These are phyloP conservation scores for Phaeoacremonium minimum DNA, from an alignment of 2,329 filamentous ascomycete species.

Conservation along the genomic window DNA sequence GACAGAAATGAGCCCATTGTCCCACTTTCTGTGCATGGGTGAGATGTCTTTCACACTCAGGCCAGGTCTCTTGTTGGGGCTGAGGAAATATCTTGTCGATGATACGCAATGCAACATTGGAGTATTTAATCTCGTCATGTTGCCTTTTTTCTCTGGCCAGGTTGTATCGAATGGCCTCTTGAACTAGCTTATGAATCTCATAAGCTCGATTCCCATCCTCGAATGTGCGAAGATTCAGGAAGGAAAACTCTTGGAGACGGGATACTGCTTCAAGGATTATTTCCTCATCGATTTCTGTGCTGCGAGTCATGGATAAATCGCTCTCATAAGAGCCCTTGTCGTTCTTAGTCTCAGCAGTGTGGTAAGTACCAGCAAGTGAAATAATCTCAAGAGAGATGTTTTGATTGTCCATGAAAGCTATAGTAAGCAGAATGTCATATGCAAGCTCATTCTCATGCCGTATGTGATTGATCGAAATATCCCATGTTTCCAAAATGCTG, in stretches of 20 bases:
- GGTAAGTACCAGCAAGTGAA: conserved; percentile 6
- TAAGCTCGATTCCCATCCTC: conserved; percentile 11
- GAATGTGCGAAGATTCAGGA: conserved; percentile 14
- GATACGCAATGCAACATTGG: conserved; percentile 14
- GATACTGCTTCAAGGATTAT: conserved; percentile 12
- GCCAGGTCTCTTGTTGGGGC: conserved; percentile 11
- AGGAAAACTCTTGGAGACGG: conserved; percentile 27
- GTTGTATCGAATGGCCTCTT: conserved; percentile 18
- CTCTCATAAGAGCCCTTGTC: background rate
- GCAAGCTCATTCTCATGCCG: conserved; percentile 18
- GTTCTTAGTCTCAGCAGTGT: background rate
- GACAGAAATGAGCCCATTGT: conserved; percentile 16
- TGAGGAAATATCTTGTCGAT: conserved; percentile 15
- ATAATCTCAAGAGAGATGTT: conserved; percentile 17
- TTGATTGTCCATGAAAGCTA: conserved; percentile 27
- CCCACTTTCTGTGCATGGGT: conserved; percentile 18
- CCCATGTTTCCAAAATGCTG: conserved; percentile 27
- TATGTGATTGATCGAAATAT: conserved; percentile 25
- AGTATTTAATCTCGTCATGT: conserved; percentile 14
- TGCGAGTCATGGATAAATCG: too few species aligned
- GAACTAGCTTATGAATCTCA: conserved; percentile 25
- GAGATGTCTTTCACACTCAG: conserved; percentile 19
- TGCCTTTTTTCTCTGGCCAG: conserved; percentile 5
- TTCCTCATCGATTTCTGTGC: background rate
- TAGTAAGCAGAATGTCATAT: conserved; percentile 20